phyloP scores from a whole-genome alignment of 108 stramenopile species.

The Ochromonas danica region DNA sequence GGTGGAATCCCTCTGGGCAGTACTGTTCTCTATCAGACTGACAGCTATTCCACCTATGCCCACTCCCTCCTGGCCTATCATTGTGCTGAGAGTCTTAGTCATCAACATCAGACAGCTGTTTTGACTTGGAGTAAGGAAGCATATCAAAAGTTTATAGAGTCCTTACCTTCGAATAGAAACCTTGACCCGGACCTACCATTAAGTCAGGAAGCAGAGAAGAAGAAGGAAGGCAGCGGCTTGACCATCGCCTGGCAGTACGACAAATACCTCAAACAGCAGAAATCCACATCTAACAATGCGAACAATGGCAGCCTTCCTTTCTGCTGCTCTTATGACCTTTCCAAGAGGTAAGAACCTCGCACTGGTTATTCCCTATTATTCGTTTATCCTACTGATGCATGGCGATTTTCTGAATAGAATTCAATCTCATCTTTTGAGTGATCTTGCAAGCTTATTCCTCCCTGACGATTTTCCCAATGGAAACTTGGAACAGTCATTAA shows the following conservation, averaged over 20 bases:
- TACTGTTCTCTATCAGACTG: neutral
- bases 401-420: neutral
- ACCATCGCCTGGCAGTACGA: slow-evolving; percentile 36
- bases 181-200: no score
- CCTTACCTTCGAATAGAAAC: neutral
- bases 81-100: neutral
- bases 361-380: no score
- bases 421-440: neutral
- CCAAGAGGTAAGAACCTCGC: neutral
- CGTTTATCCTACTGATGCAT: no score
- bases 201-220: no score
- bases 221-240: no score
- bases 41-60: slow-evolving; percentile 9
- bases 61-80: neutral
- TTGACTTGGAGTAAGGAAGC: neutral
- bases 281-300: neutral
- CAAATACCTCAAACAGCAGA: slow-evolving; percentile 9
- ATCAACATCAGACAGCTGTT: slow-evolving; percentile 3
- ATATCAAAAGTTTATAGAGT: neutral
- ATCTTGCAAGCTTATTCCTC: neutral
- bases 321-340: slow-evolving; percentile 19
- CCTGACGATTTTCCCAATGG: neutral
- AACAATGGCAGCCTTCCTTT: neutral
- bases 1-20: slow-evolving; percentile 6
- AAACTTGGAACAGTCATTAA: neutral